Evolutionary conservation across 176 grass and related monocot genomes (phyloP).

Genomic region (Olyra latifolia): DNA sequence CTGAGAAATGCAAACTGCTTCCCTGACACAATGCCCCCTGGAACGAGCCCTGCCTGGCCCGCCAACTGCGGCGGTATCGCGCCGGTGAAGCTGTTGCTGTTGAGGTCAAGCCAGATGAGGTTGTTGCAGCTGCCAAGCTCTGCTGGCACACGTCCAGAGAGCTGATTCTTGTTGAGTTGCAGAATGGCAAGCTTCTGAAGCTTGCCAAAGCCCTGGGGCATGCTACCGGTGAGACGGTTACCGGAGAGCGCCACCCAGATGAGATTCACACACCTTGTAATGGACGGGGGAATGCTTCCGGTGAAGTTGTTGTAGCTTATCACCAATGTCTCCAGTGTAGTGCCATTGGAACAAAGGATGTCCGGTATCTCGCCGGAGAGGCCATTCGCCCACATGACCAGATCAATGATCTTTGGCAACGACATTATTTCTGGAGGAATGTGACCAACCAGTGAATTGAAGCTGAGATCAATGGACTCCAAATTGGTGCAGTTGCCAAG

Average conservation of each 20-base stretch:
- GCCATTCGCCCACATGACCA: conserved; percentile 88
- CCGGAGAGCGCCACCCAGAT: conserved; percentile 86
- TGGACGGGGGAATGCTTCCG: conserved; percentile 61
- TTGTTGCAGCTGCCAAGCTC: conserved; percentile 78
- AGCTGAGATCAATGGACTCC: conserved; percentile 84
- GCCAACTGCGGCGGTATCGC: conserved; percentile 55
- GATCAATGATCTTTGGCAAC: conserved; percentile 64
- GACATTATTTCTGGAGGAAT: conserved; percentile 49
- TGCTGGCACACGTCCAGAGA: conserved; percentile 57
- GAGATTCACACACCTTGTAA: conserved; percentile 65
- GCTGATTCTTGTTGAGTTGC: conserved; percentile 71
- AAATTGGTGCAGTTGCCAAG: conserved; percentile 68
- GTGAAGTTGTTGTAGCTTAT: conserved; percentile 81
- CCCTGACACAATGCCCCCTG: conserved; percentile 72
- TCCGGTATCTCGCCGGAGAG: conserved; percentile 77
- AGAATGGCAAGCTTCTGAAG: conserved; percentile 91
- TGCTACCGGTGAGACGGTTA: conserved; percentile 58
- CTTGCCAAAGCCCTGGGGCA: conserved; percentile 51
- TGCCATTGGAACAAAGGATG: conserved; percentile 54
- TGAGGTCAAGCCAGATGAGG: conserved; percentile 96
- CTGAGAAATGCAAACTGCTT: conserved; percentile 92
- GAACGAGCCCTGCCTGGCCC: conserved; percentile 65
- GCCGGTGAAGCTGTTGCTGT: conserved; percentile 75
- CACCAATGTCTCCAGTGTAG: conserved; percentile 68
- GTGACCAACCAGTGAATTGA: conserved; percentile 65